phyloP scores from a whole-genome alignment of 257 asterid species.

The Sherardia arvensis region DNA sequence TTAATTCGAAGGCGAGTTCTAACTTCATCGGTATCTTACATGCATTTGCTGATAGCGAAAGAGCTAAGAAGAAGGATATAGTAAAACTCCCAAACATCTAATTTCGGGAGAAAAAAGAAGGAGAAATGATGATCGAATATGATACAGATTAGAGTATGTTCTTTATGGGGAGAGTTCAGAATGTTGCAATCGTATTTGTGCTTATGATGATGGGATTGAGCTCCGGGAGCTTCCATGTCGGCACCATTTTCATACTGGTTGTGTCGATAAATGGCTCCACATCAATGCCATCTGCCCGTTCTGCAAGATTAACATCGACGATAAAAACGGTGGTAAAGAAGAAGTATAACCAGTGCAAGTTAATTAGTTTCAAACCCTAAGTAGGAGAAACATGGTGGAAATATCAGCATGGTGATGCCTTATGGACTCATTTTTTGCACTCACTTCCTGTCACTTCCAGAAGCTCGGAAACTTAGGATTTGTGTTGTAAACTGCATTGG shows the following conservation, averaged over 20 bases:
- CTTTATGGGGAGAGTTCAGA: conserved; percentile 86
- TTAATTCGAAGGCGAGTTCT: too few relatives aligned
- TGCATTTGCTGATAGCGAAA: conserved; percentile 97
- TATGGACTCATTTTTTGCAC: too few relatives aligned
- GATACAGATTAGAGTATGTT: conserved; percentile 65
- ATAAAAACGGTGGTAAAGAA: conserved; percentile 43
- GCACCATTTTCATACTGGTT: conserved; percentile 77
- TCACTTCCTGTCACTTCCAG: too few relatives aligned
- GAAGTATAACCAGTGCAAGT: conserved; percentile 52
- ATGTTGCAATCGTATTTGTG: conserved; percentile 18
- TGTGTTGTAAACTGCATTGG: too few relatives aligned
- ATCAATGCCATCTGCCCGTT: conserved; percentile 82
- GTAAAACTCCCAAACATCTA: conserved; percentile 71
- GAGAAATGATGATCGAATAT: conserved; percentile 83
- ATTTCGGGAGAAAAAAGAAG: conserved; percentile 70
- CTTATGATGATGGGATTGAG: conserved; percentile 17
- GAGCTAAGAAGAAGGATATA: conserved; percentile 92
- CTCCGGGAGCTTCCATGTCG: conserved; percentile 15
- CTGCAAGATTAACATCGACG: conserved; percentile 11
- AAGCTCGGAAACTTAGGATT: too few relatives aligned
- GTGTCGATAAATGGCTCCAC: conserved; percentile 94
- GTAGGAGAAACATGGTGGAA: too few relatives aligned
- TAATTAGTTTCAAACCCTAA: too few relatives aligned
- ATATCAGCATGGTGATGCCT: too few relatives aligned
- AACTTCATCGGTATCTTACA: conserved; percentile 85